Evolutionary conservation across 441 rosid species (phyloP).

Genomic region (Pelargonium citronellum): DNA sequence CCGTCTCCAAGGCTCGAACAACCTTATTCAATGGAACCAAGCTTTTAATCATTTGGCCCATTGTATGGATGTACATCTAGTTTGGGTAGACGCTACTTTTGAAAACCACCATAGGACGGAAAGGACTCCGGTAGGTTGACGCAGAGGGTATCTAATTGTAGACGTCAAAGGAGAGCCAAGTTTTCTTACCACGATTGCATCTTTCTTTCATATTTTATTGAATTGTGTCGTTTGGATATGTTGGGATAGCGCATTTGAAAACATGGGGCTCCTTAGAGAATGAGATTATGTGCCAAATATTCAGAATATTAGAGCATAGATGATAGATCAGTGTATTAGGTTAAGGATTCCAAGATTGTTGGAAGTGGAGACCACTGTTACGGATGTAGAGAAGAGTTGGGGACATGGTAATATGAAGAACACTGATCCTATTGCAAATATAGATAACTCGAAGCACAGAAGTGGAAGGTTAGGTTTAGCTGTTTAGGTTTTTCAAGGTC

Average conservation of each 20-base stretch:
- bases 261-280: neutral
- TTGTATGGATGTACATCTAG: neutral
- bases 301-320: neutral
- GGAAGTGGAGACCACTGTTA: neutral
- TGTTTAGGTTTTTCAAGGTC: too few relatives aligned
- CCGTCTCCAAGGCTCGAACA: neutral
- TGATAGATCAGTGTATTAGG: neutral
- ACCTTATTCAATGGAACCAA: too few relatives aligned
- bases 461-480: neutral
- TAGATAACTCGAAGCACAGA: neutral
- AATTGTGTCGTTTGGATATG: neutral
- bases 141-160: neutral
- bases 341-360: neutral
- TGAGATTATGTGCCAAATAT: neutral
- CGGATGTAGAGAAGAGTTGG: neutral
- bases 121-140: neutral
- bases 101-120: neutral
- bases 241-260: neutral
- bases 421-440: neutral
- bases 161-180: neutral
- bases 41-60: too few relatives aligned
- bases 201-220: neutral
- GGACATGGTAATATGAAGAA: neutral
- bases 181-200: too few relatives aligned
- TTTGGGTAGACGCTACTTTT: neutral